phyloP scores from a whole-genome alignment of 805 yeast genomes.

The Metschnikowia baotianmanensis region DNA sequence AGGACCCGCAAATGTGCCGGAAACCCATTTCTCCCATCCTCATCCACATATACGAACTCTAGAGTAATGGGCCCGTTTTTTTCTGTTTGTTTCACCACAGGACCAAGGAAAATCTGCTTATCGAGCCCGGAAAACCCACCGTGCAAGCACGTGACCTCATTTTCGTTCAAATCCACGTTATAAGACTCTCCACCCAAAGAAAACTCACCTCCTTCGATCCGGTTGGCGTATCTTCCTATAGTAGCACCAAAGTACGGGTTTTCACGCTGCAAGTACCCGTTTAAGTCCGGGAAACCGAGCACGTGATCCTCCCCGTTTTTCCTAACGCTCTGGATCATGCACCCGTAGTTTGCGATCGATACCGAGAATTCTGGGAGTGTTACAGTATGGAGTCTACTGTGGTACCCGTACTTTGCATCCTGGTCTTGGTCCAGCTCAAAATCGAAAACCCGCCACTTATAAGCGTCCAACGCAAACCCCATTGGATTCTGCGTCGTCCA shows the following conservation, averaged over 20 bases:
- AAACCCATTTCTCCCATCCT: slow-evolving; percentile 52
- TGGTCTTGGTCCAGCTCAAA: too few relatives aligned
- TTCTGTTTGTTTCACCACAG: slow-evolving; percentile 38
- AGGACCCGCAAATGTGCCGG: slow-evolving; percentile 53
- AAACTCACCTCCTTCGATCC: slow-evolving; percentile 48
- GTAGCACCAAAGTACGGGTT: slow-evolving; percentile 63
- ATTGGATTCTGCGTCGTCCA: slow-evolving; percentile 71
- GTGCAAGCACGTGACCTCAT: slow-evolving; percentile 41
- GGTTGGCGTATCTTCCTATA: slow-evolving; percentile 64
- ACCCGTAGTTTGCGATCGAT: slow-evolving; percentile 50
- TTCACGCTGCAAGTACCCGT: slow-evolving; percentile 22
- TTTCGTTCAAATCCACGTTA: slow-evolving; percentile 44
- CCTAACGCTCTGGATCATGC: slow-evolving; percentile 43
- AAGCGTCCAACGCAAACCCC: slow-evolving; percentile 46
- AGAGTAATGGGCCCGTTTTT: slow-evolving; percentile 30
- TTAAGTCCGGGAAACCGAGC: slow-evolving; percentile 36
- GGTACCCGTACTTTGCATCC: slow-evolving; percentile 17
- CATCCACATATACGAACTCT: slow-evolving; percentile 43
- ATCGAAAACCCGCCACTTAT: slow-evolving; percentile 32
- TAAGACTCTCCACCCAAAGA: slow-evolving; percentile 39
- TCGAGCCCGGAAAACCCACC: slow-evolving; percentile 56
- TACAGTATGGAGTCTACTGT: slow-evolving; percentile 37
- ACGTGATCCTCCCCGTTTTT: slow-evolving; percentile 41
- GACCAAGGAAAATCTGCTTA: slow-evolving; percentile 51
- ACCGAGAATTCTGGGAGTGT: slow-evolving; percentile 35